These are phyloP conservation scores for Calonectria hawksworthii DNA, from an alignment of 2,329 filamentous ascomycete genomes.

Conservation along the genomic window DNA sequence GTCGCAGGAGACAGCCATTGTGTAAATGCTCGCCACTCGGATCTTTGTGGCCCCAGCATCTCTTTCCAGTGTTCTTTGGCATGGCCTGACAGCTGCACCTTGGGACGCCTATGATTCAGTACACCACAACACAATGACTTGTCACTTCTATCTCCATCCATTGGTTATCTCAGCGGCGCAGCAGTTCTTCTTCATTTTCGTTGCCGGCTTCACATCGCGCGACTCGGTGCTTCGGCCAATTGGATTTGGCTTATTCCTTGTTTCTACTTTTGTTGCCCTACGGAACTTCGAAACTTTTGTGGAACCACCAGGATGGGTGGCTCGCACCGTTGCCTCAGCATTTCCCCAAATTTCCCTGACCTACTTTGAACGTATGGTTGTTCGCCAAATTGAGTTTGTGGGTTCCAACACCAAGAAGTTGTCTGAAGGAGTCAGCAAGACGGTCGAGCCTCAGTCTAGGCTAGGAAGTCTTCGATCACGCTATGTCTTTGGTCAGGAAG, in stretches of 20 bases:
- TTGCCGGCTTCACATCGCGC: slow-evolving; percentile 36
- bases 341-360: slow-evolving; percentile 40
- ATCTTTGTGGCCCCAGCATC: neutral
- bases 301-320: slow-evolving; percentile 40
- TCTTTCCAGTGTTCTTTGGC: neutral
- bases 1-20: neutral
- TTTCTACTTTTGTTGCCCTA: slow-evolving; percentile 36
- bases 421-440: neutral
- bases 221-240: slow-evolving; percentile 34
- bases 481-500: slow-evolving; percentile 38
- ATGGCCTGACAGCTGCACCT: neutral
- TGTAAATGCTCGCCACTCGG: neutral
- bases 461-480: slow-evolving; percentile 21
- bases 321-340: slow-evolving; percentile 33
- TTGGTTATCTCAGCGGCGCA: slow-evolving; percentile 34
- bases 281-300: slow-evolving; percentile 31
- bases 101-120: neutral
- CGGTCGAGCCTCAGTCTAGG: neutral
- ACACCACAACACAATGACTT: slow-evolving; percentile 32
- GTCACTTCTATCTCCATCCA: slow-evolving; percentile 33
- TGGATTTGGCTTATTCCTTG: slow-evolving; percentile 34
- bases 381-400: slow-evolving; percentile 34
- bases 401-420: slow-evolving; percentile 18
- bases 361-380: slow-evolving; percentile 41
- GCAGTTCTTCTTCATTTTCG: slow-evolving; percentile 42